phyloP scores from a whole-genome alignment of 2,329 filamentous ascomycete genomes.

The Aspergillus proliferans region DNA sequence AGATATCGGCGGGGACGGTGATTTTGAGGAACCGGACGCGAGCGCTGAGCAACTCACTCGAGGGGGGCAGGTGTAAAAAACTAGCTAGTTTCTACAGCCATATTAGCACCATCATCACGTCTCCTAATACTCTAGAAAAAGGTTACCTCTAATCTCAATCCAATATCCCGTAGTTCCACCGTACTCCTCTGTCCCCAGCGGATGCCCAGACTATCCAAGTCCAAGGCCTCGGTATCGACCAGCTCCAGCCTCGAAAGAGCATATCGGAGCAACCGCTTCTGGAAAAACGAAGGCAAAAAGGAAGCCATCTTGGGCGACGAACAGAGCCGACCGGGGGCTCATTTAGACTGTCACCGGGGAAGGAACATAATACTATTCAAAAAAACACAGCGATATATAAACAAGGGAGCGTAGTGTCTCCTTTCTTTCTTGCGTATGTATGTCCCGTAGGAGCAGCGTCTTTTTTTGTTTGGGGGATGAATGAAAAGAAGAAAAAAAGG shows the following conservation, averaged over 20 bases:
- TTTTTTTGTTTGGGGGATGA: background rate
- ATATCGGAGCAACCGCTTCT: conserved; percentile 83
- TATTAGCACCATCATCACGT: conserved; percentile 16
- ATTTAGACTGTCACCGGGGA: conserved; percentile 22
- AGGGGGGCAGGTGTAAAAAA: conserved; percentile 66
- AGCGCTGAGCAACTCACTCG: conserved; percentile 66
- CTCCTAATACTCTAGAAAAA: background rate
- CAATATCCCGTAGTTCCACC: conserved; percentile 81
- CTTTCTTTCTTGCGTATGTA: background rate
- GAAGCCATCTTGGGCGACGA: conserved; percentile 55
- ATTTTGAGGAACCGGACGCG: conserved; percentile 70
- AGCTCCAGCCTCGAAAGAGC: conserved; percentile 76
- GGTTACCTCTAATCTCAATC: conserved; percentile 66
- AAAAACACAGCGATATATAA: background rate
- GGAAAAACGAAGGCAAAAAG: conserved; percentile 70
- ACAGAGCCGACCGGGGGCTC: conserved; percentile 26
- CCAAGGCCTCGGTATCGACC: conserved; percentile 78
- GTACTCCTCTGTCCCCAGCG: conserved; percentile 74
- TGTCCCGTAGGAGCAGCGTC: background rate
- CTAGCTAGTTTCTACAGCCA: conserved; percentile 65
- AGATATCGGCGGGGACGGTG: conserved; percentile 81
- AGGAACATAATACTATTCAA: conserved; percentile 11
- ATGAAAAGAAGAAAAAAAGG: background rate
- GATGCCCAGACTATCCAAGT: conserved; percentile 80
- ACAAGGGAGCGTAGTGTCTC: background rate